A percentile compares a stretch with the other conserved stretches of the same genome.
Conservation (phyloP, 225 moss, liverwort and hornwort genomes). For the Polytrichum formosum region DNA sequence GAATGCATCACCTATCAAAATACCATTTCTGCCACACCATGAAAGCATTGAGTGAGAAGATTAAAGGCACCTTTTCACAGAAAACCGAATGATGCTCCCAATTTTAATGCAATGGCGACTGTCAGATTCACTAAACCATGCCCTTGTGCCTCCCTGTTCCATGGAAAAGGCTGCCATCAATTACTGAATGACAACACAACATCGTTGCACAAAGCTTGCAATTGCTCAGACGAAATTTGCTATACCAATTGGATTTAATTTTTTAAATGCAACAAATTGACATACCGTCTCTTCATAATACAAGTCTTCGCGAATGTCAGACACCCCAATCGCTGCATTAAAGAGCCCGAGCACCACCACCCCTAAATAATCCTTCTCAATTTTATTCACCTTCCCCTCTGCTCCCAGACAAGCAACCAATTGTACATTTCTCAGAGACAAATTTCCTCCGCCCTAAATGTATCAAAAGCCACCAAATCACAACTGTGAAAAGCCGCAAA, state of each 20-base stretch:
- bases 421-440: not conserved
- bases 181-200: not conserved
- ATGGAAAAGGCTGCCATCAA: constrained; percentile 6
- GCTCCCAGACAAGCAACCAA: constrained; percentile 16
- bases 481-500: too few species aligned
- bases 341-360: constrained; percentile 87
- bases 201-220: too few species aligned
- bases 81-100: constrained; percentile 80
- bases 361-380: constrained; percentile 91
- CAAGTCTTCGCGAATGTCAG: constrained; percentile 79
- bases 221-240: too few species aligned
- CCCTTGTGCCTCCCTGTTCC: constrained; percentile 55
- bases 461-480: too few species aligned
- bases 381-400: constrained; percentile 97
- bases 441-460: too few species aligned
- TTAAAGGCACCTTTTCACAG: constrained; percentile 71
- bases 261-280: not conserved
- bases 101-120: constrained; percentile 58
- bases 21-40: too few species aligned
- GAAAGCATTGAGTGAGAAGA: too few species aligned
- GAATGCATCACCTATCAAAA: too few species aligned
- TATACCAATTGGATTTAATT: too few species aligned
- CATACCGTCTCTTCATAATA: constrained; percentile 46
- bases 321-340: constrained; percentile 79
- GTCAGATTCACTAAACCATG: constrained; percentile 66